phyloP scores from a whole-genome alignment of 768 basidiomycete genomes.

The Leccinum boreale region DNA sequence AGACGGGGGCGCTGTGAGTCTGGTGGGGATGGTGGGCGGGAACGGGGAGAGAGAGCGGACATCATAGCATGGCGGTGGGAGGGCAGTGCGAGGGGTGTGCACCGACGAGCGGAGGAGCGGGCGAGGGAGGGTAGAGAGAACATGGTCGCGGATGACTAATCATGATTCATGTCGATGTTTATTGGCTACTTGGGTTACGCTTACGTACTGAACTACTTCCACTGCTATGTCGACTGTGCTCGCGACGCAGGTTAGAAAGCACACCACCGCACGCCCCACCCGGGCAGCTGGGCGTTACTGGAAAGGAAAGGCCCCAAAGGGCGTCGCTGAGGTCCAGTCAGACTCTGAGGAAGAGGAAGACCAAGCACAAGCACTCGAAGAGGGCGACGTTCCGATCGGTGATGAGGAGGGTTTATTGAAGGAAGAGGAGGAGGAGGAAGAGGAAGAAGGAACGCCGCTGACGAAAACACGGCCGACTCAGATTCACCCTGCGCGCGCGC shows the following conservation, averaged over 20 bases:
- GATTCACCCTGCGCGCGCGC: slow-evolving; percentile 43
- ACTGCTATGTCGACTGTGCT: slow-evolving; percentile 26
- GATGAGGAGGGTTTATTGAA: slow-evolving; percentile 52
- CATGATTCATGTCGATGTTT: slow-evolving; percentile 3
- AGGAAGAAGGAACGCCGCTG: slow-evolving; percentile 43
- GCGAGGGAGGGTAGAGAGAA: slow-evolving; percentile 15
- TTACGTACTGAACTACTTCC: slow-evolving; percentile 7
- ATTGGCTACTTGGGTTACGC: slow-evolving; percentile 11
- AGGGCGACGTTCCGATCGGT: slow-evolving; percentile 58
- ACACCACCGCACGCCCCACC: slow-evolving; percentile 75
- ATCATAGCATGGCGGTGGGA: slow-evolving; percentile 58
- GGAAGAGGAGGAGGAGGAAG: slow-evolving; percentile 39
- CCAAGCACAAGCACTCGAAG: slow-evolving; percentile 37
- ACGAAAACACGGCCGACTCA: slow-evolving; percentile 37
- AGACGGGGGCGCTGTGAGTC: slow-evolving; percentile 16
- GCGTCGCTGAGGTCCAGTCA: slow-evolving; percentile 52
- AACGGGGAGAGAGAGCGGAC: slow-evolving; percentile 50
- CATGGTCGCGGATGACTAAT: slow-evolving; percentile 26
- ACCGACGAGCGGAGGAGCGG: slow-evolving; percentile 4
- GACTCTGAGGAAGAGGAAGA: slow-evolving; percentile 67
- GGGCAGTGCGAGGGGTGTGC: not conserved
- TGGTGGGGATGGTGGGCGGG: slow-evolving; percentile 22
- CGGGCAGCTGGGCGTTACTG: slow-evolving; percentile 83
- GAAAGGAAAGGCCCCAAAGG: slow-evolving; percentile 87
- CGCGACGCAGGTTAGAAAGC: slow-evolving; percentile 49